These are phyloP conservation scores for Claviceps sp. DNA, from an alignment of 2,329 filamentous ascomycete genomes.

Conservation along the genomic window DNA sequence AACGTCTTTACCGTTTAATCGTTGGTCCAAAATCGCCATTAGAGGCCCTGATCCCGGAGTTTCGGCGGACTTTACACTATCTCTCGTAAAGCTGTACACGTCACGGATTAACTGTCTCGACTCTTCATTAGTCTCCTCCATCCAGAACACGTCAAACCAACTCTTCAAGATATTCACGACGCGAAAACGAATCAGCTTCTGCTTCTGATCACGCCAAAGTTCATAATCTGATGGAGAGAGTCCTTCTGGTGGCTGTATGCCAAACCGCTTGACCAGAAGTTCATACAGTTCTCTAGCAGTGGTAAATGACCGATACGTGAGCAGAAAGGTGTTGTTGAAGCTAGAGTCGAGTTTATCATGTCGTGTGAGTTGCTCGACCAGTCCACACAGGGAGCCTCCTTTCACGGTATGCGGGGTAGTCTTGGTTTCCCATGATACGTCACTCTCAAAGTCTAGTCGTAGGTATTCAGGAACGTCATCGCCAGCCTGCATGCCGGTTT, in stretches of 20 bases:
- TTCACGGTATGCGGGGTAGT: slow-evolving; percentile 62
- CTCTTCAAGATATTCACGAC: slow-evolving; percentile 96
- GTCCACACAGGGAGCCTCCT: slow-evolving; percentile 74
- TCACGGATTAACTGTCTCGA: slow-evolving; percentile 76
- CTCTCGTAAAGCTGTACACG: slow-evolving; percentile 81
- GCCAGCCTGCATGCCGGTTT: slow-evolving; percentile 31
- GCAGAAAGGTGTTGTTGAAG: slow-evolving; percentile 95
- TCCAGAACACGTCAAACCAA: slow-evolving; percentile 99
- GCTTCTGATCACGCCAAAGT: slow-evolving; percentile 83
- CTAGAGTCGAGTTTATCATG: slow-evolving; percentile 91
- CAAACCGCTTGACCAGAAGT: slow-evolving; percentile 80
- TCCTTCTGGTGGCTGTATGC: slow-evolving; percentile 79
- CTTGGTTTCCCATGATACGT: slow-evolving; percentile 84
- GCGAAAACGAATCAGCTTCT: slow-evolving; percentile 88
- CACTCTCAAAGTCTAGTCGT: slow-evolving; percentile 73
- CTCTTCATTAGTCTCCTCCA: slow-evolving; percentile 80
- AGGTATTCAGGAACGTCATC: slow-evolving; percentile 79
- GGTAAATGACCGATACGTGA: slow-evolving; percentile 94
- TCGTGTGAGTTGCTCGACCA: slow-evolving; percentile 89
- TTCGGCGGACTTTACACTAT: slow-evolving; percentile 84
- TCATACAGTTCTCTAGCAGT: slow-evolving; percentile 84
- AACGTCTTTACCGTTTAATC: slow-evolving; percentile 76
- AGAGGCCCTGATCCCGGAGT: slow-evolving; percentile 78
- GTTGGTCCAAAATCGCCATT: slow-evolving; percentile 78
- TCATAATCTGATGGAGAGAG: slow-evolving; percentile 66